Evolutionary conservation across 106 monocot genomes (phyloP).

Genomic region (Platanthera guangdongensis): DNA sequence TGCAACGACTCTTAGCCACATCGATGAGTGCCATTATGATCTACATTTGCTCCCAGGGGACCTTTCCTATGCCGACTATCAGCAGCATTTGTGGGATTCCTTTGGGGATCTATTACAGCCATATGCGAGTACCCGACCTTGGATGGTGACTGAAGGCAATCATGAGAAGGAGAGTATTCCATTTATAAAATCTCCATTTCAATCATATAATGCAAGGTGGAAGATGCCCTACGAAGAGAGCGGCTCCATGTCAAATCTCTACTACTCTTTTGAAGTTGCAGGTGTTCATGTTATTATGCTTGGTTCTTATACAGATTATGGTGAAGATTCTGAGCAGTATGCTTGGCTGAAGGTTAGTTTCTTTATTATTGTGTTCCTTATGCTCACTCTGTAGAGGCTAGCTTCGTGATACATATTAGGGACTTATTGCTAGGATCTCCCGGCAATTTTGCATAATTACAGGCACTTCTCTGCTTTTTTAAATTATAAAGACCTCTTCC

Average conservation of each 20-base stretch:
- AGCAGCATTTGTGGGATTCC: constrained; percentile 80
- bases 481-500: too few relatives aligned
- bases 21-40: constrained; percentile 59
- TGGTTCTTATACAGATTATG: constrained; percentile 90
- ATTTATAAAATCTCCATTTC: constrained; percentile 54
- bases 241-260: constrained; percentile 80
- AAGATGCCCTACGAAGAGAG: constrained; percentile 93
- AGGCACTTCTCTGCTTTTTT: too few relatives aligned
- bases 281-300: constrained; percentile 91
- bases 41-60: constrained; percentile 83
- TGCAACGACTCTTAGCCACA: constrained; percentile 62
- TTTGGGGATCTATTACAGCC: constrained; percentile 85
- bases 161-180: constrained; percentile 86
- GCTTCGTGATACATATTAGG: too few relatives aligned
- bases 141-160: constrained; percentile 97
- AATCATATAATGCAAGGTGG: constrained; percentile 89
- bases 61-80: constrained; percentile 91
- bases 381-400: background rate
- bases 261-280: constrained; percentile 81
- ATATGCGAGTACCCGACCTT: constrained; percentile 78
- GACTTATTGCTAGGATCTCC: too few relatives aligned
- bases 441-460: too few relatives aligned
- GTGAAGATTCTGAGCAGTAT: constrained; percentile 70
- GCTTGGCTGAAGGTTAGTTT: constrained; percentile 79
- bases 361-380: background rate